phyloP scores from a whole-genome alignment of 2,329 filamentous ascomycete genomes.

The Coleophoma eucalyptorum region DNA sequence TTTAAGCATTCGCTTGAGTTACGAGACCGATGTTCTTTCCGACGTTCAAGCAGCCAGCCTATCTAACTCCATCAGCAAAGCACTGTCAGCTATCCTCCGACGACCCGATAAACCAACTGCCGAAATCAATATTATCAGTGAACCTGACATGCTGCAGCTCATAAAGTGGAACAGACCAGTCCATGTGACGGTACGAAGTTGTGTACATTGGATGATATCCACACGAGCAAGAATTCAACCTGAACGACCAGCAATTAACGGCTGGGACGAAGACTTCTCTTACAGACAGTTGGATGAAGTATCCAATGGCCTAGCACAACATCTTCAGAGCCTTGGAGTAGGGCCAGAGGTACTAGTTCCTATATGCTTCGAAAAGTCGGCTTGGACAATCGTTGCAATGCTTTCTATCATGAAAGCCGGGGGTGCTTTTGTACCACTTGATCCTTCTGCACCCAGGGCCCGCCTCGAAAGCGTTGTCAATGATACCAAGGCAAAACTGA shows the following conservation, averaged over 20 bases:
- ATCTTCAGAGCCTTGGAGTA: slow-evolving; percentile 8
- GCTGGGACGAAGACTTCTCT: neutral
- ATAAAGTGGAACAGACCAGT: neutral
- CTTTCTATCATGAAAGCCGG: slow-evolving; percentile 26
- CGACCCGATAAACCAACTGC: neutral
- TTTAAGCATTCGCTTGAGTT: slow-evolving; percentile 32
- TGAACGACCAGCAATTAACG: neutral
- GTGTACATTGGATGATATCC: neutral
- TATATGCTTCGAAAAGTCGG: slow-evolving; percentile 27
- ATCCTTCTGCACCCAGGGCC: slow-evolving; percentile 11
- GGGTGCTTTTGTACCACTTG: slow-evolving; percentile 24
- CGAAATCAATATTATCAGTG: neutral
- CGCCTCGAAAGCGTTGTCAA: too few species aligned
- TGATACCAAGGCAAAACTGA: too few species aligned
- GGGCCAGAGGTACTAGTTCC: slow-evolving; percentile 12
- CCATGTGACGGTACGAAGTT: neutral
- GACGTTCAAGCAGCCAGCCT: neutral
- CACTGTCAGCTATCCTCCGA: neutral
- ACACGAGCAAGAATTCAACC: neutral
- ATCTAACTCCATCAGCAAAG: neutral
- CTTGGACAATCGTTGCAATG: slow-evolving; percentile 22
- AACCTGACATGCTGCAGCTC: neutral
- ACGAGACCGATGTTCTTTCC: slow-evolving; percentile 14
- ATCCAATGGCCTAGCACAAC: neutral
- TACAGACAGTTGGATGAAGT: neutral